phyloP scores from a whole-genome alignment of 1,139 yeast species.

The Saccharomycopsis hybrid region DNA sequence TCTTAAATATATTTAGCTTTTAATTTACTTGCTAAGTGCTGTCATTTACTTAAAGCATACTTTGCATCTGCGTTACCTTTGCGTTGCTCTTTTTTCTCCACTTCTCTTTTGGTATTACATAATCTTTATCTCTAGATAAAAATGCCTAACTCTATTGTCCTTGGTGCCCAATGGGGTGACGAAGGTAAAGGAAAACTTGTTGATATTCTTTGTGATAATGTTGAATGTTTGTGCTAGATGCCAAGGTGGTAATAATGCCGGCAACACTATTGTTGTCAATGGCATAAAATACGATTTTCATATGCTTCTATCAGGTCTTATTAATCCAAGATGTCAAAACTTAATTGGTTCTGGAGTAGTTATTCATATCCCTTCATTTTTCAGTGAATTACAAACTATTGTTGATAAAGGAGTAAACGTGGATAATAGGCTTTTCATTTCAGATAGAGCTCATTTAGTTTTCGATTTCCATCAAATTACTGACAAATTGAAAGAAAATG shows the following conservation, averaged over 20 bases:
- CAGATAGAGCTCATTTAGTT: conserved; percentile 93
- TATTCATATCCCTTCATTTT: conserved; percentile 88
- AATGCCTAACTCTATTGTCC: conserved; percentile 63
- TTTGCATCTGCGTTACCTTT: too few species aligned
- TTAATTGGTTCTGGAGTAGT: conserved; percentile 96
- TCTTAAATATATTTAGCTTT: too few species aligned
- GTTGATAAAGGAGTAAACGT: conserved; percentile 78
- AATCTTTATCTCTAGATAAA: background rate
- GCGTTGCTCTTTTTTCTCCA: too few species aligned
- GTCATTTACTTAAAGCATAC: too few species aligned
- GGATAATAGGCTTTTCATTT: conserved; percentile 73
- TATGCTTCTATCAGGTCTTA: conserved; percentile 96
- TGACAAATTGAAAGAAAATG: conserved; percentile 91
- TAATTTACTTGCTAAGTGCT: too few species aligned
- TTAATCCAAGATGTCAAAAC: conserved; percentile 85
- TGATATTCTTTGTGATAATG: conserved; percentile 85
- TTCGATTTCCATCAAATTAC: conserved; percentile 97
- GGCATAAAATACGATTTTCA: conserved; percentile 92
- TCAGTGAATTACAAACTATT: conserved; percentile 74
- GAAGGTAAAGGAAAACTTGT: conserved; percentile 99
- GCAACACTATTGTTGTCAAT: conserved; percentile 93
- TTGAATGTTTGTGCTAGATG: conserved; percentile 95
- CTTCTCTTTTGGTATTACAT: too few species aligned
- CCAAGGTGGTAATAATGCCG: conserved; percentile 99
- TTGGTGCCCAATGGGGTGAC: conserved; percentile 99